A percentile compares a stretch with the other conserved stretches of the same genome.
Conservation (phyloP, 1,284 basidiomycete species). For the Ustilago xerochloae region DNA sequence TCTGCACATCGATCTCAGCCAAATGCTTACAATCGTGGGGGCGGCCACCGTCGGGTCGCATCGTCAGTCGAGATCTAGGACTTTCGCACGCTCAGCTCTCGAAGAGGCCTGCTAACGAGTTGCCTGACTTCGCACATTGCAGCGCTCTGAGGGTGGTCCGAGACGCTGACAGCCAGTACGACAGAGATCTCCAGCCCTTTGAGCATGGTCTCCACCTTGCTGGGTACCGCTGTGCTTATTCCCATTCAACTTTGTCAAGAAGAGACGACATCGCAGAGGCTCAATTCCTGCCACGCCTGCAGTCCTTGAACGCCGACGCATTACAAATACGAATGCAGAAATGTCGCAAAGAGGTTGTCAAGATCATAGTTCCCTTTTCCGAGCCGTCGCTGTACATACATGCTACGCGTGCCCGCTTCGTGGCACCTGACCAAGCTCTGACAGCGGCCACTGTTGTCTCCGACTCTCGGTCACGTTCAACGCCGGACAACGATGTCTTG, state of each 20-base stretch:
- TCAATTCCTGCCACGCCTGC: not conserved
- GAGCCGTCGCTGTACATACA: conserved; percentile 8
- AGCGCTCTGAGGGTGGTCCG: not conserved
- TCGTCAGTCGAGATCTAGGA: conserved; percentile 11
- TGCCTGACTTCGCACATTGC: conserved; percentile 14
- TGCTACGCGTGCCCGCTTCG: conserved; percentile 24
- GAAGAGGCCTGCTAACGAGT: not conserved
- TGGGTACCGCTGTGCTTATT: conserved; percentile 11
- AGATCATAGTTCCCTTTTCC: conserved; percentile 40
- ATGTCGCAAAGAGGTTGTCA: conserved; percentile 35
- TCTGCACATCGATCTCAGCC: not conserved
- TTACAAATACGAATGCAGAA: conserved; percentile 9
- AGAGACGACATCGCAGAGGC: not conserved
- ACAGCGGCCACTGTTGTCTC: no score
- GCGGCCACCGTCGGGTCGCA: conserved; percentile 1
- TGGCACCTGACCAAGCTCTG: conserved; percentile 4
- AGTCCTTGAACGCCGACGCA: conserved; percentile 3
- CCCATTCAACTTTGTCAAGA: not conserved
- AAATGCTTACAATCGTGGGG: not conserved
- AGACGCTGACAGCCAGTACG: not conserved
- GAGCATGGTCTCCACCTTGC: conserved; percentile 13
- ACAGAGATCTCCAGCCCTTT: conserved; percentile 2
- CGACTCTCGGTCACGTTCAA: not conserved
- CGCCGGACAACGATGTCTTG: not conserved
- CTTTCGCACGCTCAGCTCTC: conserved; percentile 4